Conservation (phyloP, 2,329 filamentous ascomycete genomes). For the Scytalidium lignicola region DNA sequence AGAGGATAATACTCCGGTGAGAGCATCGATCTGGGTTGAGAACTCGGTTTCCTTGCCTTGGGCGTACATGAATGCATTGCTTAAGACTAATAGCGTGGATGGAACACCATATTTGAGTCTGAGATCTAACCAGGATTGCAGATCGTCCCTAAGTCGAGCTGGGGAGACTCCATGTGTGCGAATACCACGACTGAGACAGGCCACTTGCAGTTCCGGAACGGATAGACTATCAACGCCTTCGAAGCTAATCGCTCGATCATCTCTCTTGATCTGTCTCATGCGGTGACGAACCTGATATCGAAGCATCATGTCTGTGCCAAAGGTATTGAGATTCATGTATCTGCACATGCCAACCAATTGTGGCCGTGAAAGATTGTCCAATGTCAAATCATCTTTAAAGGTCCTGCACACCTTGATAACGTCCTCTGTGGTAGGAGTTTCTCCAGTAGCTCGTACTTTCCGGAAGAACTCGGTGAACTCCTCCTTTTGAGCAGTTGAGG, state of each 20-base stretch:
- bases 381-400: conserved; percentile 94
- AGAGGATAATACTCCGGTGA: conserved; percentile 85
- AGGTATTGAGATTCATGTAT: conserved; percentile 96
- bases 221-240: conserved; percentile 91
- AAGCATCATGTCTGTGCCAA: conserved; percentile 96
- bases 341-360: conserved; percentile 97
- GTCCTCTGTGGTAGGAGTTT: conserved; percentile 80
- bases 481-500: conserved; percentile 79
- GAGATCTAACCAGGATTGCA: conserved; percentile 91
- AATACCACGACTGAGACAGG: conserved; percentile 86
- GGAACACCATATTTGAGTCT: conserved; percentile 93
- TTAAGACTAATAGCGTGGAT: conserved; percentile 88
- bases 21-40: conserved; percentile 83
- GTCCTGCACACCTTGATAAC: conserved; percentile 99
- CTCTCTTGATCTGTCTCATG: conserved; percentile 98
- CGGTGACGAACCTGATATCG: conserved; percentile 95
- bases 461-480: conserved; percentile 97
- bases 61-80: conserved; percentile 96
- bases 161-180: conserved; percentile 90
- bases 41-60: conserved; percentile 79
- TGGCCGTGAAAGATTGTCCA: conserved; percentile 93
- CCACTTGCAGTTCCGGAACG: conserved; percentile 88
- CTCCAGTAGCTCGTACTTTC: conserved; percentile 87
- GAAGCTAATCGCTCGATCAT: conserved; percentile 89
- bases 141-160: conserved; percentile 78